Base-by-base conservation (phyloP, 1,284 basidiomycete genomes). In the Sporisorium graminicola region DNA sequence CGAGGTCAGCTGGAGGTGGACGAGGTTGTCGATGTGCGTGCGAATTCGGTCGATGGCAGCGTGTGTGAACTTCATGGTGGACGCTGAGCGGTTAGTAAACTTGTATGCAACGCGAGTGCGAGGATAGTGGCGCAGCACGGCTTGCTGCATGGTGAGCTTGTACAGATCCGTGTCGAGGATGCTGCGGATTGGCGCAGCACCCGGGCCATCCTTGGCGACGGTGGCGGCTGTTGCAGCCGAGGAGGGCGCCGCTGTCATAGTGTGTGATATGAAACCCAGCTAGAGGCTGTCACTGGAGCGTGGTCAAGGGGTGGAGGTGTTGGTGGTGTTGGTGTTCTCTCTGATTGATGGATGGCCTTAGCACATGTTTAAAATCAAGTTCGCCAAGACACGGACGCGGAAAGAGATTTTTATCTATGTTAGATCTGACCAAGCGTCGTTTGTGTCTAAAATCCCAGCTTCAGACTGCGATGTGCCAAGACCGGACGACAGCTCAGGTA, bases 131-230 rank as follows among this genome's bases (percentile, higher is more conserved):
- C 90, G 89, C 62, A 92, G 84, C 13, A 98, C 91, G 0, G 94
- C 95, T 86, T 97, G 93, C 87, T 98, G 96, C 96, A 98, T 99
- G 0, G 95, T 95, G 57, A 98, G 88, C 94, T 97, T 99, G 91
- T 99, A 98, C 44, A 98, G 88, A 86, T 99, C 96, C 0, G 95
- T 97, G 86, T 98, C 96, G 61, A 99, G 89, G 60, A 98, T 88
- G 31, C 93, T 94, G 18, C 74, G 58, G 26, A 82, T 62, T 3
- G 75, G 71, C 5, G 67, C 1, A 2, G 61, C 37, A 20, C 58
- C 54, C 1, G 47, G 55, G 5, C 18, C 69, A 63, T 72, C 63
- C 18, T 72, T 62, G 68, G n/a, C 26, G 12, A 44, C 43, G n/a
- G 54, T 13, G 12, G 37, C 22, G 13, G 26, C 24, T 20, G 10